Evolutionary conservation across 495 filamentous ascomycete genomes (phyloP), one percentile per base, ranked within the genome.

Genomic region (Pseudevernia furfuracea): DNA sequence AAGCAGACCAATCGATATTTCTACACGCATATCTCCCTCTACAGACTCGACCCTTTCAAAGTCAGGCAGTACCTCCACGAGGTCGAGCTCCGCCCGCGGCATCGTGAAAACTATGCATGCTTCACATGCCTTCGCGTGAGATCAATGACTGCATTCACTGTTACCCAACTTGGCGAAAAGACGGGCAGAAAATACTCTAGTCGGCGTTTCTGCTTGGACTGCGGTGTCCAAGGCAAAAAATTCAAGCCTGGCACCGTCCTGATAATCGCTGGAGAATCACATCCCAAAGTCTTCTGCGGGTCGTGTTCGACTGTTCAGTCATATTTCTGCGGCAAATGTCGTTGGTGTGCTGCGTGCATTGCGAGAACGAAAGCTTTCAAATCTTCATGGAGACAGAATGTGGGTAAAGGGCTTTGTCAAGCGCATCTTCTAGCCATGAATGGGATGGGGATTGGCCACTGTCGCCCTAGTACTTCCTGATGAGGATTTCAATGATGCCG

Each of bases 1-100:
- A n/a, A 39, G 25, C 58, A 60, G 15, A 60, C 37, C 58, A 39
- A 25, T 32, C 58, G 38, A 39, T 60, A 17, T 21, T 60, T 34
- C n/a, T 15, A 60, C 37, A 60, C 21, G 19, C 19, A 44, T 3
- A 9, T 43, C 21, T 60, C 39, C 43, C 58, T 44, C 38, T 38
- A 3, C 39, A 36, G 39, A 17, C 36, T 60, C 3, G 12, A 32
- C 4, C 28, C 9, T 4, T 3, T 44, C 11, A 15, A 15, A 21
- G 28, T 44, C 39, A 28, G 14, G 4, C 21, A 38, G 30, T 44
- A 44, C 7, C n/a, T 59, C 23, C 36, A 43, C 28, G 36, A 59
- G 37, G 8, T 25, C 8, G 58, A 59, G 25, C 14, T 43, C 15
- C 36, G 25, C 3, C 58, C 58, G 15, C 19, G 14, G 38, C 15